These are phyloP conservation scores for Penicillium manginii DNA, from an alignment of 495 filamentous ascomycete species.

Conservation along the genomic window DNA sequence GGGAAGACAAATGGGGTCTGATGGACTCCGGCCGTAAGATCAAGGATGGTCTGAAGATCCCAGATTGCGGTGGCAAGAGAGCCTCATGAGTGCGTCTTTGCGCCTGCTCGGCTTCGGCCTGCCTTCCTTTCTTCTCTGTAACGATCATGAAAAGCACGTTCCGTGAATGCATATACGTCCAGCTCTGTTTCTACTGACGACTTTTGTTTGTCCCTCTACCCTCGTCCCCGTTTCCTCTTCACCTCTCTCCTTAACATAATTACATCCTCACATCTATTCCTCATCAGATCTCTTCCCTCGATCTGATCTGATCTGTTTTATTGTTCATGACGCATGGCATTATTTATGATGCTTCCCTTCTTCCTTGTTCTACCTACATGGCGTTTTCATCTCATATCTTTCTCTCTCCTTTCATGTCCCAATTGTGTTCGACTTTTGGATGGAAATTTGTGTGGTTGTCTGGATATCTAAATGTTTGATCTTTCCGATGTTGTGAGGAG, in stretches of 20 bases:
- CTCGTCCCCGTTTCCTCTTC: not conserved
- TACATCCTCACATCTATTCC: not conserved
- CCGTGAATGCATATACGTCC: conserved; percentile 19
- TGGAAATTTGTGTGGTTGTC: not conserved
- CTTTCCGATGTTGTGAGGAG: no score
- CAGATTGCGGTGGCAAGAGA: conserved; percentile 81
- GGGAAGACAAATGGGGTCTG: conserved; percentile 97
- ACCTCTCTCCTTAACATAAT: not conserved
- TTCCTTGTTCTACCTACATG: not conserved
- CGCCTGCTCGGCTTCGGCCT: not conserved
- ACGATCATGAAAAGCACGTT: conserved; percentile 29
- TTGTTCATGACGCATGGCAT: not conserved
- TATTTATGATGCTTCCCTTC: not conserved
- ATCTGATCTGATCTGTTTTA: not conserved
- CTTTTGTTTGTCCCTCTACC: not conserved
- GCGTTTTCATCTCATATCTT: not conserved
- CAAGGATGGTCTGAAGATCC: conserved; percentile 84
- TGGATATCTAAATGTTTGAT: not conserved
- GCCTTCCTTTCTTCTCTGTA: conserved; percentile 4
- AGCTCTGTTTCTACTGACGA: conserved; percentile 2
- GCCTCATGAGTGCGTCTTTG: conserved; percentile 35
- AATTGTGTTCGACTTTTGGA: not conserved
- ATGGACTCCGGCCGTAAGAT: conserved; percentile 86
- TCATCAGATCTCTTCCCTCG: not conserved
- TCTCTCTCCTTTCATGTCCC: not conserved